phyloP scores from a whole-genome alignment of 2,329 filamentous ascomycete genomes.

The Canariomyces notabilis region DNA sequence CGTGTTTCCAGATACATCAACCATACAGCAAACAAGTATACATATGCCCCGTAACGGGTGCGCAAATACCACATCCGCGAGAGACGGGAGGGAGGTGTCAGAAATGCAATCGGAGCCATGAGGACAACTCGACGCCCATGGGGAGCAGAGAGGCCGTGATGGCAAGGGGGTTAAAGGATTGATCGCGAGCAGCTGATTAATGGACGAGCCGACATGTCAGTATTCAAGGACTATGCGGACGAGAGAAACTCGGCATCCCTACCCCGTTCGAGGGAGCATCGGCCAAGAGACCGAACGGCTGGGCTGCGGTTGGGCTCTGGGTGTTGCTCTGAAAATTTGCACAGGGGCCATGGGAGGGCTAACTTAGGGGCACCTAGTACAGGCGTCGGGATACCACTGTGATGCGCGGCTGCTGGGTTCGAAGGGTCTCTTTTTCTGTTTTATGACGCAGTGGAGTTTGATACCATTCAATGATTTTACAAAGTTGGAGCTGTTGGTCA shows the following conservation, averaged over 20 bases:
- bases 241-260: not conserved
- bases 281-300: too few species aligned
- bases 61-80: constrained; percentile 22
- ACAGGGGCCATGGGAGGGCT: too few species aligned
- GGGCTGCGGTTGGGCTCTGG: too few species aligned
- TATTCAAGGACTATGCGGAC: not conserved
- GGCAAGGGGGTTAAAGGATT: not conserved
- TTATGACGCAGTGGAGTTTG: too few species aligned
- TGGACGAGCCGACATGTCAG: not conserved
- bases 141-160: constrained; percentile 16
- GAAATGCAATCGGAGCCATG: constrained; percentile 22
- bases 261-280: too few species aligned
- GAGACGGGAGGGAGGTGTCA: constrained; percentile 23
- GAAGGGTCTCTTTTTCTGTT: too few species aligned
- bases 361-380: too few species aligned
- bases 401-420: too few species aligned
- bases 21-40: constrained; percentile 24
- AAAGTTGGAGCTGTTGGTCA: too few species aligned
- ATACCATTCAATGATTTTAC: too few species aligned
- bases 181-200: not conserved
- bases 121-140: constrained; percentile 23
- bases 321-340: too few species aligned
- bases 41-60: constrained; percentile 26
- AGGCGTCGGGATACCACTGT: too few species aligned
- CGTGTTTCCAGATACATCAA: constrained; percentile 25